Conservation (phyloP, 352 stramenopile species). For the Saprolegnia parasitica region DNA sequence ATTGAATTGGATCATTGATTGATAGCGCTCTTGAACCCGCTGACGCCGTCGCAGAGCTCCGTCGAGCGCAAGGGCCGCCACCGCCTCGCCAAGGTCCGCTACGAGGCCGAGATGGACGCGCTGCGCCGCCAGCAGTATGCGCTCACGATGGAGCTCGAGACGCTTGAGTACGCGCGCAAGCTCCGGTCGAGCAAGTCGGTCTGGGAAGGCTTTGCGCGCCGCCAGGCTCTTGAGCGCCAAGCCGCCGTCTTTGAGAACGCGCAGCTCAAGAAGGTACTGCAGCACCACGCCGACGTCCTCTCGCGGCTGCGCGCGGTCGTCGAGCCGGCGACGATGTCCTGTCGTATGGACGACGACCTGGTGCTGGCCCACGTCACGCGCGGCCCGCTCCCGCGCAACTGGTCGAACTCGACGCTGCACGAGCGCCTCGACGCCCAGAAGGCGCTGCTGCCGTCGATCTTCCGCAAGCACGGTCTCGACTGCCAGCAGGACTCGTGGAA, state of each 20-base stretch:
- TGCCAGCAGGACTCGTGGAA: background rate
- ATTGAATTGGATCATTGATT: no score
- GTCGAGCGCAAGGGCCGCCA: background rate
- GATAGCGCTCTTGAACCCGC: background rate
- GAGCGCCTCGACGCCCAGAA: background rate
- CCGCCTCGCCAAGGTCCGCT: background rate
- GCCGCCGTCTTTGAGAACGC: constrained; percentile 1
- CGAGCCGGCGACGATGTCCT: background rate
- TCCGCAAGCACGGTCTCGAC: background rate
- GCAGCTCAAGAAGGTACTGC: constrained; percentile 3
- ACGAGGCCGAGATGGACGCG: background rate
- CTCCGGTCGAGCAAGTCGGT: background rate
- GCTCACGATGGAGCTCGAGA: constrained; percentile 2
- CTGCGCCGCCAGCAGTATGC: background rate
- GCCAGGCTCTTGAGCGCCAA: constrained; percentile 1
- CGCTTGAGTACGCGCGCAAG: background rate
- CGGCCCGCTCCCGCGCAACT: background rate
- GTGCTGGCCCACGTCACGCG: background rate
- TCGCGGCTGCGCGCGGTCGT: background rate
- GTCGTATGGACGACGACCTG: background rate
- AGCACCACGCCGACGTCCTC: background rate
- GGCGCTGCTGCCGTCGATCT: background rate
- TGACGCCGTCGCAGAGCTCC: background rate
- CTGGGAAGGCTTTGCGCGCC: constrained; percentile 14
- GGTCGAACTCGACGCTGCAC: background rate